Conservation (phyloP, 140 eudicot genomes). For the Cichorium intybus region DNA sequence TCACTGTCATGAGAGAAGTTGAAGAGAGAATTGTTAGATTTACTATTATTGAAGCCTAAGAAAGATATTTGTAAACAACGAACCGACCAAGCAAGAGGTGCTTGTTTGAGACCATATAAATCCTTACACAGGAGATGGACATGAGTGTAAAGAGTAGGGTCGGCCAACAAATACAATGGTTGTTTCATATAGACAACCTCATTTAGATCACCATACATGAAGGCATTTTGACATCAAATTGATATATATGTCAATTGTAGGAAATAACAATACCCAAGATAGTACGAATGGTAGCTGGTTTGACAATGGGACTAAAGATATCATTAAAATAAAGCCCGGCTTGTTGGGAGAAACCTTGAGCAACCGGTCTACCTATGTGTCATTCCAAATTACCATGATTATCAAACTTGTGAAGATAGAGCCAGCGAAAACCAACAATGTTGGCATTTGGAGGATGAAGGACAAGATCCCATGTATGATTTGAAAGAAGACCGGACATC, state of each 20-base stretch:
- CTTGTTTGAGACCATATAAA: too few species aligned
- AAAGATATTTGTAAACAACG: too few species aligned
- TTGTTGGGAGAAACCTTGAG: neutral
- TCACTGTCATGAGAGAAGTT: too few species aligned
- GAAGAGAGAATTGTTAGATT: too few species aligned
- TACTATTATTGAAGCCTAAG: too few species aligned
- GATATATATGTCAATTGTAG: neutral
- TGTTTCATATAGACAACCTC: neutral
- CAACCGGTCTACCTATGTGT: neutral
- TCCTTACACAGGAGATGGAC: too few species aligned
- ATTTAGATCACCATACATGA: neutral
- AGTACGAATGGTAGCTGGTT: neutral
- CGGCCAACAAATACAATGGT: neutral
- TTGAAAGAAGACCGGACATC: neutral
- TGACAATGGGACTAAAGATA: neutral
- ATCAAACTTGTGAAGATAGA: neutral
- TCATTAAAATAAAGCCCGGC: neutral
- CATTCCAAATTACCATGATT: neutral
- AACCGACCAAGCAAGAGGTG: too few species aligned
- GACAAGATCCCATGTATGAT: neutral
- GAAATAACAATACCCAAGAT: neutral
- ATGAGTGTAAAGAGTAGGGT: too few species aligned
- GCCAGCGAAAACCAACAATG: neutral
- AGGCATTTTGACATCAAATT: neutral
- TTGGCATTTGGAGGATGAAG: neutral